These are phyloP conservation scores for Trichoderma koningii DNA, from an alignment of 2,329 filamentous ascomycete genomes.

Conservation along the genomic window DNA sequence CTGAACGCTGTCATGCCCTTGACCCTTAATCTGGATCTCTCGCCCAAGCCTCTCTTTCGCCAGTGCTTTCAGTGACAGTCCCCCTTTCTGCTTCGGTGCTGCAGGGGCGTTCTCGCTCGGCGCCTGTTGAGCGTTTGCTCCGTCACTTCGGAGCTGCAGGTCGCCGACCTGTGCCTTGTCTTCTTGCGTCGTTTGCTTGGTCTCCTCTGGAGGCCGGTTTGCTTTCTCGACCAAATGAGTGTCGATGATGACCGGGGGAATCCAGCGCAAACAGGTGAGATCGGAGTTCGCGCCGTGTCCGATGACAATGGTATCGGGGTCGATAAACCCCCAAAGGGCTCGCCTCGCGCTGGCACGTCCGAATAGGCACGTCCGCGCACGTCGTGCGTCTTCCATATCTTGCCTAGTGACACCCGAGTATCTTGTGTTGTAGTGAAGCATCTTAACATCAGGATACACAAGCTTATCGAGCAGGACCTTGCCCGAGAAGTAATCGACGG, in stretches of 20 bases:
- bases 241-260: constrained; percentile 50
- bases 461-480: constrained; percentile 53
- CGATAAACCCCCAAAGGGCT: constrained; percentile 48
- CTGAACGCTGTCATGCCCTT: constrained; percentile 48
- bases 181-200: constrained; percentile 7
- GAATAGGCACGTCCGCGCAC: constrained; percentile 40
- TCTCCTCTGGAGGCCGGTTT: constrained; percentile 27
- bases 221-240: constrained; percentile 43
- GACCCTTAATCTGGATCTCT: constrained; percentile 43
- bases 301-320: constrained; percentile 51
- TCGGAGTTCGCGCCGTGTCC: constrained; percentile 50
- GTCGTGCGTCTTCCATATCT: constrained; percentile 43
- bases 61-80: constrained; percentile 46
- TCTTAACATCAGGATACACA: constrained; percentile 49
- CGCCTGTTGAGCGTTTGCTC: neutral
- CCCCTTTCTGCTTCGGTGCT: constrained; percentile 28
- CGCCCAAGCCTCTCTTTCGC: constrained; percentile 41
- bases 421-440: constrained; percentile 53
- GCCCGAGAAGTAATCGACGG: constrained; percentile 54
- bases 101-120: constrained; percentile 19
- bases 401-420: constrained; percentile 51
- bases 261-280: constrained; percentile 50
- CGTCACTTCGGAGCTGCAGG: neutral
- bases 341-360: constrained; percentile 47
- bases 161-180: neutral